Evolutionary conservation across 257 asterid genomes (phyloP).

Genomic region (Penstemon barbatus): DNA sequence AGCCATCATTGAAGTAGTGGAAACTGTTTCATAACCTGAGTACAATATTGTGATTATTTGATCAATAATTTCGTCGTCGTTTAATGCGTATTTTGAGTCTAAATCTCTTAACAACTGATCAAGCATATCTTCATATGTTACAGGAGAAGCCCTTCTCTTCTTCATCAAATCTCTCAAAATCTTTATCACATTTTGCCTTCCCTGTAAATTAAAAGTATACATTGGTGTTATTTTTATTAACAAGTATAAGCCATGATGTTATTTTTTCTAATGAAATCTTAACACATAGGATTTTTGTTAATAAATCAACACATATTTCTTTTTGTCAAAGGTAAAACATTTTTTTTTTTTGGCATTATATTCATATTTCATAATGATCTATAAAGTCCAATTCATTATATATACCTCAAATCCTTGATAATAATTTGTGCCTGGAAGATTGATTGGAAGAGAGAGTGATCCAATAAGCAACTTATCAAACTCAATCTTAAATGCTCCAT

Average conservation of each 20-base stretch:
- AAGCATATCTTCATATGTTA: constrained; percentile 52
- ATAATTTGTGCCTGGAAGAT: constrained; percentile 62
- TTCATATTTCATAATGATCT: too few species aligned
- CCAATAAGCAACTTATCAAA: constrained; percentile 56
- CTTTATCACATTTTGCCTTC: constrained; percentile 55
- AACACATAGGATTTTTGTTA: too few species aligned
- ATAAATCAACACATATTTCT: not conserved
- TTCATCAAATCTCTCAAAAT: constrained; percentile 48
- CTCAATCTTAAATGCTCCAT: constrained; percentile 39
- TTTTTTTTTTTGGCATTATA: not conserved
- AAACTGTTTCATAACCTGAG: constrained; percentile 88
- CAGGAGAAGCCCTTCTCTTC: constrained; percentile 52
- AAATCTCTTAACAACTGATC: constrained; percentile 44
- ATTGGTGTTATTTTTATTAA: not conserved
- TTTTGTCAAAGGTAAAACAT: too few species aligned
- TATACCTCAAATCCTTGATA: constrained; percentile 52
- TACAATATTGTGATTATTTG: constrained; percentile 77
- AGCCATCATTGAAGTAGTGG: constrained; percentile 87
- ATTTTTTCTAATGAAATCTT: too few species aligned
- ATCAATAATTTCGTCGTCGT: constrained; percentile 71
- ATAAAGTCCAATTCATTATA: not conserved
- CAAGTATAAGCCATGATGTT: too few species aligned
- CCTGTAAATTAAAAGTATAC: constrained; percentile 38
- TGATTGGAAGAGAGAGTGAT: constrained; percentile 67
- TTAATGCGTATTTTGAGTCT: constrained; percentile 37